Base-by-base conservation (phyloP, 768 basidiomycete species). In the Ramaria rubella region DNA sequence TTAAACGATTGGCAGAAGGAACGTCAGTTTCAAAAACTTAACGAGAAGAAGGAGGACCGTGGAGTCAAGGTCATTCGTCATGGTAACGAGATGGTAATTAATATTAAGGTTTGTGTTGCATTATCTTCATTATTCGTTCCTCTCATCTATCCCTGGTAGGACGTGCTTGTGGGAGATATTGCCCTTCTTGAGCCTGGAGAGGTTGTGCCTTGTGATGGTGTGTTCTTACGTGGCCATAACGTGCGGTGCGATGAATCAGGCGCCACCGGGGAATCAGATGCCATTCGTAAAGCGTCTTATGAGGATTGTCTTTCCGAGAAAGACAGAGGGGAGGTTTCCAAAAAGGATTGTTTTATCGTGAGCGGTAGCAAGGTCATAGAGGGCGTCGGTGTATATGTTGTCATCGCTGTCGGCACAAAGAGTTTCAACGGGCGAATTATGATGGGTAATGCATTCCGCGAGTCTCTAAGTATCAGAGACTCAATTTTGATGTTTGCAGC, bases 1-100 rank as follows among this genome's bases (percentile, higher is more conserved):
- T 62, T 97, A 43, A 98, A 97, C 65, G 96, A 99, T 70, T 99
- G 90, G 87, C 94, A 97, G 71, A 98, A 98, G 71, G 96, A 99
- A 70, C 85, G 85, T 1, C 96, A 98, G 71, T 99, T 99, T 76
- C 84, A 86, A 64, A 77, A 75, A 19, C 80, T 99, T 40, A 98
- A 97, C 65, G 90, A 88, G 63, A 88, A 94, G 72, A 95, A 95
- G 71, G 95, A 98, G 56, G 96, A 95, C 62, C 88, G 96, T 26
- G 82, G 79, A 5, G 83, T 93, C 63, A 93, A 93, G 70, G 85
- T 87, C 51, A 85, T 92, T 58, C 84, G 93, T 12, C 73, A 80
- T 55, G 85, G 84, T 30, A 67, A 75, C 11, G 89, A 93, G 60
- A 79, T 76, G 49, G 72, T 90, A 27, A 76, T 95, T 62, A 89